Evolutionary conservation across 2,329 filamentous ascomycete genomes (phyloP).

Genomic region (Colletotrichum ledebouriae): DNA sequence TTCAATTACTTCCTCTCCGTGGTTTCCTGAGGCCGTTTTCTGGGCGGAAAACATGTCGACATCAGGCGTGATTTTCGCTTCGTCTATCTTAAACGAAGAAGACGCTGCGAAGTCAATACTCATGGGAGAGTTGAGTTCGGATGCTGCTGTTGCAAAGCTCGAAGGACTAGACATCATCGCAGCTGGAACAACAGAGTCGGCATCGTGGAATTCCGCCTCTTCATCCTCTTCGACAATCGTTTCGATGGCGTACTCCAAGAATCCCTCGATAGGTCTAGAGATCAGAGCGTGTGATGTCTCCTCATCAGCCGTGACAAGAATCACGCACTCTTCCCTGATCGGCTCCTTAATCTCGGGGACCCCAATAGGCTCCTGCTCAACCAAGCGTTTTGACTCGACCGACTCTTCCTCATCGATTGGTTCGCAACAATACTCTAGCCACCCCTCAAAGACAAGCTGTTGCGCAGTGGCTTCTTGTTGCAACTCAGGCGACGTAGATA

Average conservation of each 20-base stretch:
- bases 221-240: conserved; percentile 37
- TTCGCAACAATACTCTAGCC: conserved; percentile 43
- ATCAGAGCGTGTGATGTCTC: not conserved
- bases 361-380: not conserved
- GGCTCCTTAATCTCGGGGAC: not conserved
- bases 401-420: conserved; percentile 35
- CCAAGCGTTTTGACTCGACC: conserved; percentile 14
- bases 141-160: conserved; percentile 36
- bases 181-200: conserved; percentile 15
- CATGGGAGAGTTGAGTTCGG: conserved; percentile 30
- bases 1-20: not conserved
- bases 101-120: conserved; percentile 24
- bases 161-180: conserved; percentile 30
- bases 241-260: conserved; percentile 35
- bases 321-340: not conserved
- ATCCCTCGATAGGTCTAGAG: conserved; percentile 23
- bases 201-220: conserved; percentile 36
- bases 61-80: not conserved
- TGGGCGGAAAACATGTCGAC: not conserved
- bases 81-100: not conserved
- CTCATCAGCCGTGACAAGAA: conserved; percentile 16
- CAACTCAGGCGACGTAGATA: not conserved
- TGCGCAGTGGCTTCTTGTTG: conserved; percentile 6
- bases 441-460: conserved; percentile 37
- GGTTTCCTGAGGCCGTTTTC: not conserved